A percentile compares a stretch with the other conserved stretches of the same genome.
Conservation (phyloP, 2,329 filamentous ascomycete species). For the Aschersonia sp. region DNA sequence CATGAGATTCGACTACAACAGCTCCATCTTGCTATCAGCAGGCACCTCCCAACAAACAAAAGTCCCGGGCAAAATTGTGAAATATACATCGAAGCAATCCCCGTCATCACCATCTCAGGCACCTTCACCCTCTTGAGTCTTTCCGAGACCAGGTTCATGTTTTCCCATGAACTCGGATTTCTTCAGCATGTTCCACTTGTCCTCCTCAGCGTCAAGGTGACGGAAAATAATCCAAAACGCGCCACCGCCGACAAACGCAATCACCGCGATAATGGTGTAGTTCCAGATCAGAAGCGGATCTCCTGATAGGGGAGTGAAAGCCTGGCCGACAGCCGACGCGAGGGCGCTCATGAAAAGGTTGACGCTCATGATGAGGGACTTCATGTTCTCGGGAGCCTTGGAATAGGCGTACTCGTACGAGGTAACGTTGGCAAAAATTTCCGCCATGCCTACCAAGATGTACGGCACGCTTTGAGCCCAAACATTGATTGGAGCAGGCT, state of each 20-base stretch:
- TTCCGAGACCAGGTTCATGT: constrained; percentile 18
- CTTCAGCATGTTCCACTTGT: constrained; percentile 49
- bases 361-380: constrained; percentile 56
- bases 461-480: constrained; percentile 41
- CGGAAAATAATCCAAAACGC: constrained; percentile 57
- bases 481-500: constrained; percentile 49
- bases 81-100: too few relatives aligned
- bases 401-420: constrained; percentile 65
- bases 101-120: not conserved
- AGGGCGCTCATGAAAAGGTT: constrained; percentile 60
- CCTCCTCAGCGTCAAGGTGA: constrained; percentile 52
- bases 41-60: too few relatives aligned
- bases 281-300: constrained; percentile 61
- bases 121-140: not conserved
- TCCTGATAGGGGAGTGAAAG: constrained; percentile 43
- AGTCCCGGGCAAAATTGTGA: too few relatives aligned
- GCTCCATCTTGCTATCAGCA: too few relatives aligned
- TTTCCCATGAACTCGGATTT: constrained; percentile 26
- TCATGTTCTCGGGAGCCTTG: constrained; percentile 70
- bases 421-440: constrained; percentile 40
- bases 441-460: constrained; percentile 34
- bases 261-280: constrained; percentile 47
- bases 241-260: constrained; percentile 46
- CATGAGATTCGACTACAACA: too few relatives aligned
- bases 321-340: constrained; percentile 56